Conservation (phyloP, 805 yeast genomes). For the Pichia exigua region DNA sequence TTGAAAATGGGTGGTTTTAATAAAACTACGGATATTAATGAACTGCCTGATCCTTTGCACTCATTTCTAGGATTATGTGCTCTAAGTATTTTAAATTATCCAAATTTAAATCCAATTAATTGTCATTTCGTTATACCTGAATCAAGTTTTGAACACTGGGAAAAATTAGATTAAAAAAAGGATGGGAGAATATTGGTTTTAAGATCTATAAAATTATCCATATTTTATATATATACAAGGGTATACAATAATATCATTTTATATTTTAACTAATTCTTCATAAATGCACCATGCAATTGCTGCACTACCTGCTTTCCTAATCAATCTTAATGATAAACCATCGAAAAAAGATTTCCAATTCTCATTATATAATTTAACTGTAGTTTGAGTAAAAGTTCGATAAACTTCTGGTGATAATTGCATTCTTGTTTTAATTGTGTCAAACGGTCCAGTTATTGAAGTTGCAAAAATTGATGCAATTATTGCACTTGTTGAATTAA, state of each 20-base stretch:
- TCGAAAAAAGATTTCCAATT: slow-evolving; percentile 57
- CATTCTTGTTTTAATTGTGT: slow-evolving; percentile 85
- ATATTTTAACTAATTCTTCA: slow-evolving; percentile 64
- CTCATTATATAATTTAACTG: slow-evolving; percentile 35
- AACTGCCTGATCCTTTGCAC: slow-evolving; percentile 62
- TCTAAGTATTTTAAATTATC: slow-evolving; percentile 30
- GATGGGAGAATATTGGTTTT: neutral
- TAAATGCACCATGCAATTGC: slow-evolving; percentile 97
- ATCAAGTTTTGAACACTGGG: slow-evolving; percentile 16
- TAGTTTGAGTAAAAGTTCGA: slow-evolving; percentile 35
- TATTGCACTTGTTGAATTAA: slow-evolving; percentile 73
- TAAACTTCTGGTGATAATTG: slow-evolving; percentile 56
- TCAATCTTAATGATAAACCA: slow-evolving; percentile 73
- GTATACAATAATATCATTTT: too few relatives aligned
- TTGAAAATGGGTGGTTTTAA: slow-evolving; percentile 67
- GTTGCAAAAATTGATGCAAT: slow-evolving; percentile 76
- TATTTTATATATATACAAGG: too few relatives aligned
- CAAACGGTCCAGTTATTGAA: slow-evolving; percentile 87
- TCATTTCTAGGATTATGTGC: slow-evolving; percentile 55
- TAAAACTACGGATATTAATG: slow-evolving; percentile 48
- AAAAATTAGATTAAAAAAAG: slow-evolving; percentile 1
- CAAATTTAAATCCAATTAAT: slow-evolving; percentile 12
- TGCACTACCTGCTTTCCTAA: slow-evolving; percentile 83
- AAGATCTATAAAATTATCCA: neutral
- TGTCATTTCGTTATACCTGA: slow-evolving; percentile 20